These are phyloP conservation scores for Abelmoschus esculentus DNA, from an alignment of 345 rosid genomes.

Conservation along the genomic window DNA sequence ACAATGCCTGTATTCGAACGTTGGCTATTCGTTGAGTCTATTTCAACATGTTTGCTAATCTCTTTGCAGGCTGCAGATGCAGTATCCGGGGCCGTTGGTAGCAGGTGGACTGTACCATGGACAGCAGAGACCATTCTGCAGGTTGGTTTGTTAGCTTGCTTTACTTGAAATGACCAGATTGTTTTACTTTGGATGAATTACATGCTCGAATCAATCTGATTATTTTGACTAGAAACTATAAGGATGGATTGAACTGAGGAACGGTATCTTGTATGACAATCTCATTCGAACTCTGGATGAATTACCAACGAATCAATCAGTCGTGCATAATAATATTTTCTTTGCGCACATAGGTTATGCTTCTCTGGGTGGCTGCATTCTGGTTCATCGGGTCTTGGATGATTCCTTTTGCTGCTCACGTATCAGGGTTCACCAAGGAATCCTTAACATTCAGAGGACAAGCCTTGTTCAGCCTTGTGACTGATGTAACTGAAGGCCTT, in stretches of 20 bases:
- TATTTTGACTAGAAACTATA: too few relatives aligned
- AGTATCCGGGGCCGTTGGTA: slow-evolving; percentile 57
- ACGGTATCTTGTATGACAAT: too few relatives aligned
- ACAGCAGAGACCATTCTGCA: slow-evolving; percentile 81
- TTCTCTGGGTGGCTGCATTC: slow-evolving; percentile 88
- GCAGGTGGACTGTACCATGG: slow-evolving; percentile 96
- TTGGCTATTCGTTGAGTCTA: background rate
- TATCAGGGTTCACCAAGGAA: slow-evolving; percentile 82
- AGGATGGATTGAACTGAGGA: too few relatives aligned
- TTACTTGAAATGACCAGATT: too few relatives aligned
- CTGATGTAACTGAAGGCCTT: slow-evolving; percentile 90
- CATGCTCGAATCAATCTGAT: too few relatives aligned
- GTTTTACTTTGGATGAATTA: too few relatives aligned
- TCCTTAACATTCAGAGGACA: slow-evolving; percentile 90
- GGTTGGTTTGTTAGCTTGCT: slow-evolving; percentile 30
- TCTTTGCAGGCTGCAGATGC: slow-evolving; percentile 64
- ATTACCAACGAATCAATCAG: background rate
- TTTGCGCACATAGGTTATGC: slow-evolving; percentile 70
- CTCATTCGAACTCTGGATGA: background rate
- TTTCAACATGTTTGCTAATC: background rate
- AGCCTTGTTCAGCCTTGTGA: slow-evolving; percentile 95
- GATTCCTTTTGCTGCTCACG: slow-evolving; percentile 81
- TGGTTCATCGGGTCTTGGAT: slow-evolving; percentile 99
- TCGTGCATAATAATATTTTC: background rate
- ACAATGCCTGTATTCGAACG: background rate